A percentile compares a stretch with the other conserved stretches of the same genome.
phyloP scores from a whole-genome alignment of 352 stramenopile species.

The Phytophthora vignae region DNA sequence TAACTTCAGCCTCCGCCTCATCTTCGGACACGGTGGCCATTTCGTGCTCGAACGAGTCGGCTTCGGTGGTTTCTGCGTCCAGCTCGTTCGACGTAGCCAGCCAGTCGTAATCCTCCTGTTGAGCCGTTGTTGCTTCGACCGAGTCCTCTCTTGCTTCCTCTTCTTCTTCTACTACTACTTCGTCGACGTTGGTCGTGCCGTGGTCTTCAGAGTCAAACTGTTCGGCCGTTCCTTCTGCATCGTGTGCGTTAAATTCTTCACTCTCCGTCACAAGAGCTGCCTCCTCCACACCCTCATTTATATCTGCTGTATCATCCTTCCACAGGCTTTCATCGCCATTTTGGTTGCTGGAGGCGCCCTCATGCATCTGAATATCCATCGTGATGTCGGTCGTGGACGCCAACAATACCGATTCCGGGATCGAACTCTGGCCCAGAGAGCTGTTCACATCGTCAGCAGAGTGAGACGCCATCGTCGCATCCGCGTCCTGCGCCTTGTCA shows the following conservation, averaged over 20 bases:
- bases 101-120: constrained; percentile 26
- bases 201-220: background rate
- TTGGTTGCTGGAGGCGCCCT: constrained; percentile 12
- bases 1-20: constrained; percentile 14
- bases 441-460: background rate
- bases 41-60: constrained; percentile 30
- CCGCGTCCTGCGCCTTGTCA: constrained; percentile 3
- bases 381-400: constrained; percentile 53
- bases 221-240: constrained; percentile 1
- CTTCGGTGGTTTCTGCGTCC: background rate
- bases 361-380: constrained; percentile 52
- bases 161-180: constrained; percentile 8
- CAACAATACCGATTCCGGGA: constrained; percentile 13
- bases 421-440: background rate
- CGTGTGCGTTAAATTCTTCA: background rate
- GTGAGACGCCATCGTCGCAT: background rate
- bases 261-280: background rate
- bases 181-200: background rate
- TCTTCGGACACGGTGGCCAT: constrained; percentile 29
- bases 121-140: background rate
- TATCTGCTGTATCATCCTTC: background rate
- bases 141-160: background rate
- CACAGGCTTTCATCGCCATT: constrained; percentile 1
- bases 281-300: background rate
- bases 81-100: constrained; percentile 23